Evolutionary conservation across 108 stramenopile genomes (phyloP), one percentile per base, ranked within the genome.

Genomic region (Cafeteria roenbergensis): DNA sequence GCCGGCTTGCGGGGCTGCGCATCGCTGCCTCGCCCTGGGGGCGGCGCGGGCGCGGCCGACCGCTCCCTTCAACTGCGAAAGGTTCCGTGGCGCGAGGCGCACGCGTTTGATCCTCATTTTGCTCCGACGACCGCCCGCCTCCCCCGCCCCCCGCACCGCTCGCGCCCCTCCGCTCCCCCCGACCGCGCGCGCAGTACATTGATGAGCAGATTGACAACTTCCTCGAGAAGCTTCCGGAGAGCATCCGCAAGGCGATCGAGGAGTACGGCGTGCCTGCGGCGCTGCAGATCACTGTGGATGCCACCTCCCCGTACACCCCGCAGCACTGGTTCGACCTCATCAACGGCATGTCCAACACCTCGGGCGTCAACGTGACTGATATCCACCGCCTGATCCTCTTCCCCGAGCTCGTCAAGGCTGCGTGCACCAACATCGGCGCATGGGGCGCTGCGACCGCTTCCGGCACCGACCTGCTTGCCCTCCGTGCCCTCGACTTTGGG

Each of bases 401-500:
- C 29, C 66, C 66, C 1, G 66, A 67, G 57, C 53, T 67, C 4
- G 57, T 67, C 57, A 48, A 52, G 14, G 26, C 26, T 2, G 55
- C 4, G 20, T 70, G 69, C 63, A 52, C 60, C 36, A 58, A 30
- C 22, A 25, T 60, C 20, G 69, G 69, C 54, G 69, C 63, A 14
- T 70, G 69, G 69, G 62, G 62, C 52, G 31, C 8, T 4, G 69
- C 69, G 17, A 63, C 62, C 9, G 35, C 50, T 1, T 6, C 4
- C 32, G 53, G 53, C 22, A 36, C 33, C 2, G 63, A 36, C 12
- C 37, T 70, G 48, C 17, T 70, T 4, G 61, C 63, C 26, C 35
- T 70, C 17, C 34, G 69, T 6, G 61, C 69, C n/a, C 38, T 70
- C 26, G 69, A 70, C 62, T 70, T 34, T 37, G 48, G 3, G 42